phyloP scores from a whole-genome alignment of 805 yeast species.

The Wickerhamomyces chambardii region DNA sequence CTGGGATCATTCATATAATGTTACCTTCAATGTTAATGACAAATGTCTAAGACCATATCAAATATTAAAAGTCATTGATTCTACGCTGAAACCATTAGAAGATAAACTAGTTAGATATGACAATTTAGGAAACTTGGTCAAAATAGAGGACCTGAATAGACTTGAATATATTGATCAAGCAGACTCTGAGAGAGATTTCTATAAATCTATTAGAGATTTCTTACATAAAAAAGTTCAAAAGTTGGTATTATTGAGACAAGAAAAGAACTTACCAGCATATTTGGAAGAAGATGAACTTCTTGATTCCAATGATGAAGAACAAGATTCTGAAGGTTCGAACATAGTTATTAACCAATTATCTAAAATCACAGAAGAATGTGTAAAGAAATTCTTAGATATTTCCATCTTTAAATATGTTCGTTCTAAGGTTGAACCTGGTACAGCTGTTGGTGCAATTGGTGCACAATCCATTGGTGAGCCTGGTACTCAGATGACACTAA shows the following conservation, averaged over 20 bases:
- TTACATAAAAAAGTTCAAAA: conserved; percentile 44
- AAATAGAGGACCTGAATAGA: conserved; percentile 32
- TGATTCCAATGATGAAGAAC: conserved; percentile 27
- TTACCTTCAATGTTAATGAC: conserved; percentile 52
- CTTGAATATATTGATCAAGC: conserved; percentile 70
- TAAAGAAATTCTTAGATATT: conserved; percentile 59
- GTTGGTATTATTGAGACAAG: conserved; percentile 48
- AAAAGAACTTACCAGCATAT: conserved; percentile 39
- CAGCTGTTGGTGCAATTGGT: conserved; percentile 99
- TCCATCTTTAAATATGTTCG: conserved; percentile 76
- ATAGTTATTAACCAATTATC: conserved; percentile 49
- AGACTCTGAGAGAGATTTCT: conserved; percentile 85
- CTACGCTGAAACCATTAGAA: conserved; percentile 54
- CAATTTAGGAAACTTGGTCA: conserved; percentile 52
- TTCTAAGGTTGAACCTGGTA: conserved; percentile 97
- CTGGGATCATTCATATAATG: conserved; percentile 85
- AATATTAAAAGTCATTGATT: conserved; percentile 44
- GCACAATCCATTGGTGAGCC: conserved; percentile 99
- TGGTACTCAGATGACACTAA: conserved; percentile 97
- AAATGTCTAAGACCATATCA: conserved; percentile 62
- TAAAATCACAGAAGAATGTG: conserved; percentile 53
- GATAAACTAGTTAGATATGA: conserved; percentile 55
- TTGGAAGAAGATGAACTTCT: conserved; percentile 30
- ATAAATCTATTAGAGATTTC: conserved; percentile 64
- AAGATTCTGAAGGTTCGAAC: conserved; percentile 22